Conservation (phyloP, 495 filamentous ascomycete species). For the Penicillium lagena region DNA sequence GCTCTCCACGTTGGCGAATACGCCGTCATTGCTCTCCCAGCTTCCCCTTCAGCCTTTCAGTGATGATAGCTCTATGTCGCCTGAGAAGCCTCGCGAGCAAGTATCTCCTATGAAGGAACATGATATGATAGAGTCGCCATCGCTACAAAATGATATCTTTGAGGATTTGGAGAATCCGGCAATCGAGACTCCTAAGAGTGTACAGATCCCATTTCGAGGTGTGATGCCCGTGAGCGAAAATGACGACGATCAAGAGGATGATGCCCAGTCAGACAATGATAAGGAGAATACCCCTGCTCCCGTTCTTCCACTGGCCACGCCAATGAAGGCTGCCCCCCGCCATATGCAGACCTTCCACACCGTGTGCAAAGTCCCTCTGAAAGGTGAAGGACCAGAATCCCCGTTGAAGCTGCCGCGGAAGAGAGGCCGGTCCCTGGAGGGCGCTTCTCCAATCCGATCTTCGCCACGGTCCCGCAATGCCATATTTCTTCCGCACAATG, state of each 20-base stretch:
- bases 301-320: constrained; percentile 27
- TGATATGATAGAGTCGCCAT: constrained; percentile 8
- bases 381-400: constrained; percentile 56
- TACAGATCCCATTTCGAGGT: background rate
- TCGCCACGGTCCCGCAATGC: constrained; percentile 27
- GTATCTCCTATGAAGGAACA: constrained; percentile 1
- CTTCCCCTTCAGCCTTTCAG: constrained; percentile 9
- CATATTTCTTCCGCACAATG: constrained; percentile 11
- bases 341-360: constrained; percentile 53
- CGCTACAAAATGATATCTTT: constrained; percentile 11
- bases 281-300: constrained; percentile 26
- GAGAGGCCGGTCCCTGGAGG: constrained; percentile 43
- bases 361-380: constrained; percentile 69
- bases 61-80: constrained; percentile 5
- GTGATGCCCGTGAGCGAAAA: constrained; percentile 1
- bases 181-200: background rate
- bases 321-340: constrained; percentile 16
- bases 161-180: constrained; percentile 11
- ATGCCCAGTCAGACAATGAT: constrained; percentile 12
- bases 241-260: constrained; percentile 8
- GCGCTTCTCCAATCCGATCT: constrained; percentile 27
- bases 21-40: constrained; percentile 10
- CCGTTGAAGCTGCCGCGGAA: constrained; percentile 51
- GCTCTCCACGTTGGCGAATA: constrained; percentile 10
- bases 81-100: constrained; percentile 1